A percentile compares a stretch with the other conserved stretches of the same genome.
phyloP scores from a whole-genome alignment of 1,139 yeast species.

The Casaregolazyma lundiana region DNA sequence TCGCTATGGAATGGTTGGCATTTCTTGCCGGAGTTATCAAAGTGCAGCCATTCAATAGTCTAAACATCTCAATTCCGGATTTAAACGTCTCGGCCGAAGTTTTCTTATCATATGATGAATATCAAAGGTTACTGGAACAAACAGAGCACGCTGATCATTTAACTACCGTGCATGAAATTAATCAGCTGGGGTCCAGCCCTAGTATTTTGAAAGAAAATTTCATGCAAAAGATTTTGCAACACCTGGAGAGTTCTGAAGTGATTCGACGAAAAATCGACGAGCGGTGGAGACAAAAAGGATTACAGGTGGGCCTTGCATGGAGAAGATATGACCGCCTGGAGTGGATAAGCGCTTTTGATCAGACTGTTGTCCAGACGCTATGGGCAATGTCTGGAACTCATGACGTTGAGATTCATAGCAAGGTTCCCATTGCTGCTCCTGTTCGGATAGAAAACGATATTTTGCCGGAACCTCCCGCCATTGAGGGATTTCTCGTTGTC shows the following conservation, averaged over 20 bases:
- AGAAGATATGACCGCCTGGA: conserved; percentile 69
- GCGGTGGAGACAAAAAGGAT: conserved; percentile 25
- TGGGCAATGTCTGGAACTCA: conserved; percentile 43
- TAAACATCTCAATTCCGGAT: conserved; percentile 50
- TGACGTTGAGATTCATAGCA: conserved; percentile 56
- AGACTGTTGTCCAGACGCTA: conserved; percentile 42
- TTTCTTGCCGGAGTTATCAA: conserved; percentile 47
- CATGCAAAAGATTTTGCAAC: conserved; percentile 29
- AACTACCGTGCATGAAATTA: conserved; percentile 14
- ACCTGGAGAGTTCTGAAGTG: conserved; percentile 25
- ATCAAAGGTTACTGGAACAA: conserved; percentile 2
- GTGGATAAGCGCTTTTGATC: conserved; percentile 60
- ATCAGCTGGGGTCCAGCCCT: conserved; percentile 18
- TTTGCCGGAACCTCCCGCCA: conserved; percentile 54
- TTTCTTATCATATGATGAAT: conserved; percentile 33
- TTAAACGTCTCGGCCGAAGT: conserved; percentile 45
- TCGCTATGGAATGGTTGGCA: conserved; percentile 60
- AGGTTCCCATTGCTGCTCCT: conserved; percentile 42
- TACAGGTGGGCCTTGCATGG: conserved; percentile 54
- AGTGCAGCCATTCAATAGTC: conserved; percentile 24
- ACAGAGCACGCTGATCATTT: conserved; percentile 4
- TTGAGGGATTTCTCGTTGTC: conserved; percentile 72
- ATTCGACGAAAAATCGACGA: conserved; percentile 13
- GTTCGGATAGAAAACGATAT: conserved; percentile 18
- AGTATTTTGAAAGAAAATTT: conserved; percentile 24